phyloP scores from a whole-genome alignment of 2,329 filamentous ascomycete genomes.

The Talaromyces pinophilus region DNA sequence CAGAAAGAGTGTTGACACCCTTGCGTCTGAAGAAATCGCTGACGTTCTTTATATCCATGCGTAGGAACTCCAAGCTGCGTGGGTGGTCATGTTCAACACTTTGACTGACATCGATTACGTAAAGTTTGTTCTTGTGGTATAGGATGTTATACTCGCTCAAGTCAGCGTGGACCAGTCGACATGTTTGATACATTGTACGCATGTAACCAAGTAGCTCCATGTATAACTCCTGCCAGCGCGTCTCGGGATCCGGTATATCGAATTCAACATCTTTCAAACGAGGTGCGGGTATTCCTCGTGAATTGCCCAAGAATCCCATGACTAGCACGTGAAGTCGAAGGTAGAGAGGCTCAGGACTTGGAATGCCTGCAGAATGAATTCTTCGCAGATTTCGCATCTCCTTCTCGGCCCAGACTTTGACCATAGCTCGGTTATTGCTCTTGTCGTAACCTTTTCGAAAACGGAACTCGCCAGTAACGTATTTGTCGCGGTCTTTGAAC shows the following conservation, averaged over 20 bases:
- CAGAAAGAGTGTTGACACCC: conserved; percentile 76
- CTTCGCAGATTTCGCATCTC: conserved; percentile 92
- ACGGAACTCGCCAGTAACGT: conserved; percentile 90
- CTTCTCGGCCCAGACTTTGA: conserved; percentile 98
- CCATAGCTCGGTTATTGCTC: conserved; percentile 93
- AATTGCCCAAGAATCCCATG: conserved; percentile 90
- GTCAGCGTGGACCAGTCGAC: conserved; percentile 90
- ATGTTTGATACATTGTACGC: conserved; percentile 90
- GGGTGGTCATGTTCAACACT: conserved; percentile 97
- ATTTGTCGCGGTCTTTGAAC: conserved; percentile 96
- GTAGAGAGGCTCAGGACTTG: conserved; percentile 84
- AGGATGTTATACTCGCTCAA: conserved; percentile 97
- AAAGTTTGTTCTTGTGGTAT: conserved; percentile 78
- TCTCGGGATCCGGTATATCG: conserved; percentile 64
- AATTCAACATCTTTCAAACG: conserved; percentile 84
- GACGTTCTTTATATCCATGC: conserved; percentile 98
- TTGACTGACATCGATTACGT: conserved; percentile 97
- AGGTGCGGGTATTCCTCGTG: conserved; percentile 83
- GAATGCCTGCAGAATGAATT: conserved; percentile 79
- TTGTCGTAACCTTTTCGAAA: conserved; percentile 93
- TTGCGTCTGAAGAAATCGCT: conserved; percentile 88
- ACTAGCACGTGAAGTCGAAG: conserved; percentile 92
- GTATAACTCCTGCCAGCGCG: conserved; percentile 77
- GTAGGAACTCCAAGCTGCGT: conserved; percentile 84
- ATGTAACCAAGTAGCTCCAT: conserved; percentile 82